Evolutionary conservation across 106 monocot species (phyloP).

Genomic region (Dioscorea dumetorum): DNA sequence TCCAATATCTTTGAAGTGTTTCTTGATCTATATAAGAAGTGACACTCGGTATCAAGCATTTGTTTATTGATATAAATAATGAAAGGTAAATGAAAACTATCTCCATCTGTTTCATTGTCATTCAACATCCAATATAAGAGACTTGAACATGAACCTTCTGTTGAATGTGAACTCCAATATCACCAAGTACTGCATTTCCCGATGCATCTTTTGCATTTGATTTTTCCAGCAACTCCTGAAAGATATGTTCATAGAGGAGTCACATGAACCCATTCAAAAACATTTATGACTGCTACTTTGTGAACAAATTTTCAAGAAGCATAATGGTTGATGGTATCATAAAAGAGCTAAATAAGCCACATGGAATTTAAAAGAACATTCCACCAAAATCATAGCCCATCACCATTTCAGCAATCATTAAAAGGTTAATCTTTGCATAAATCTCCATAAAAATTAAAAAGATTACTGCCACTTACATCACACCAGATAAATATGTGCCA

Average conservation of each 20-base stretch:
- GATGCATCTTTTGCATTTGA: constrained; percentile 48
- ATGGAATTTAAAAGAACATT: too few relatives aligned
- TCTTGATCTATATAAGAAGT: constrained; percentile 28
- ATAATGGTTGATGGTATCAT: too few relatives aligned
- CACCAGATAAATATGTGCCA: too few relatives aligned
- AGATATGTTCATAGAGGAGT: not conserved
- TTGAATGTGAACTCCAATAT: constrained; percentile 50
- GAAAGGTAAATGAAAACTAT: not conserved
- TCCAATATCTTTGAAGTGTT: constrained; percentile 33
- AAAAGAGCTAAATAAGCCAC: too few relatives aligned
- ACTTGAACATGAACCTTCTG: constrained; percentile 22
- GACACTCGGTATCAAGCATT: not conserved
- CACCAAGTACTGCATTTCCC: constrained; percentile 41
- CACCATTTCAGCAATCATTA: too few relatives aligned
- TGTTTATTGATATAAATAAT: not conserved
- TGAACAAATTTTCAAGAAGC: not conserved
- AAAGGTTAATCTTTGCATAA: too few relatives aligned
- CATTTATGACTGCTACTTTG: not conserved
- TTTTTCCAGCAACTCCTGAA: constrained; percentile 42
- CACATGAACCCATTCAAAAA: not conserved
- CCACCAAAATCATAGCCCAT: too few relatives aligned
- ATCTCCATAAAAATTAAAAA: too few relatives aligned
- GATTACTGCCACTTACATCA: too few relatives aligned
- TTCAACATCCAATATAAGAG: not conserved
- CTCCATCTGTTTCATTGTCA: not conserved